These are phyloP conservation scores for Ampelocalamus luodianensis DNA, from an alignment of 176 grass and related monocot species.

Conservation along the genomic window DNA sequence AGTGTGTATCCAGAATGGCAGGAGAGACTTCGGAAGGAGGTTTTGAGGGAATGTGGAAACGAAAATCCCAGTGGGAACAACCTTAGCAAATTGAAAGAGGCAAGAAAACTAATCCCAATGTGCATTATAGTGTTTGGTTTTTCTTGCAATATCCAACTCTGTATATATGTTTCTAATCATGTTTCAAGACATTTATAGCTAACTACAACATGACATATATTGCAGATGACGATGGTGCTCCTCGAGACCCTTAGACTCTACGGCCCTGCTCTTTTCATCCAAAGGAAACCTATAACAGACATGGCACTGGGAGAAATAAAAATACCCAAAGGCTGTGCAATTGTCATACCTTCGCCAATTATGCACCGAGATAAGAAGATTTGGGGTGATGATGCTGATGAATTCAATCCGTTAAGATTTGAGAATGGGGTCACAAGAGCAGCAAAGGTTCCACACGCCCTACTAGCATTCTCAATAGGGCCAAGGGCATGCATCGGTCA, in stretches of 20 bases:
- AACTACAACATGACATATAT: background rate
- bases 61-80: constrained; percentile 9
- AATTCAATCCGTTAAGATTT: constrained; percentile 32
- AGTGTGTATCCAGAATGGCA: constrained; percentile 54
- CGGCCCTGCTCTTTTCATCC: constrained; percentile 14
- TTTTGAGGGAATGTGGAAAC: constrained; percentile 32
- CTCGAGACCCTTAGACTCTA: constrained; percentile 45
- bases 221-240: constrained; percentile 43
- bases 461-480: constrained; percentile 31
- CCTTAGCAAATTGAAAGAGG: constrained; percentile 57
- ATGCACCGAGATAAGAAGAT: constrained; percentile 39
- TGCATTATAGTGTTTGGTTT: too few species aligned
- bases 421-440: constrained; percentile 23
- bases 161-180: too few species aligned
- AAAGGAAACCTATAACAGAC: background rate
- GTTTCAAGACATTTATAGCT: background rate
- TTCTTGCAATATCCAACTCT: too few species aligned
- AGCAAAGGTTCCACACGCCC: constrained; percentile 24
- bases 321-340: background rate
- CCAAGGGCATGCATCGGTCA: constrained; percentile 38
- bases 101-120: background rate
- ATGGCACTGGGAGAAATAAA: constrained; percentile 3
- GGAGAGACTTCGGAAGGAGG: constrained; percentile 55
- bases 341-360: constrained; percentile 22
- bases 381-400: constrained; percentile 15